phyloP scores from a whole-genome alignment of 306 rosid species.

The Abrus precatorius region DNA sequence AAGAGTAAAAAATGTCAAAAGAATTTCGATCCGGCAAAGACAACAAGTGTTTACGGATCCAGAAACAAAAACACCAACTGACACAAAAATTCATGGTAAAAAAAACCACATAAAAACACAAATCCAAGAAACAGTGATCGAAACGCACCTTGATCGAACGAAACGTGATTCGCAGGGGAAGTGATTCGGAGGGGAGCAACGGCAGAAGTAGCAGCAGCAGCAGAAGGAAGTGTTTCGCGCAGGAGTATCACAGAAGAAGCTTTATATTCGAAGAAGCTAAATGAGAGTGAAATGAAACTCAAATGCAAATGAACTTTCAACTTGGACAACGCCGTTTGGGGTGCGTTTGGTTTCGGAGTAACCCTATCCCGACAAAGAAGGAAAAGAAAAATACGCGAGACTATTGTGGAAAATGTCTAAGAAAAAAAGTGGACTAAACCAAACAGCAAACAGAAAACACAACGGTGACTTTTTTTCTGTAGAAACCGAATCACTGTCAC shows the following conservation, averaged over 20 bases:
- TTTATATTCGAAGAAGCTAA: constrained; percentile 51
- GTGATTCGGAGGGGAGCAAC: background rate
- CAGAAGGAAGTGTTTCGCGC: constrained; percentile 14
- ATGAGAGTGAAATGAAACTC: constrained; percentile 57
- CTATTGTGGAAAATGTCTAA: constrained; percentile 5
- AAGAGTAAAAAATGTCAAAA: constrained; percentile 34
- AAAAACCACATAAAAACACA: constrained; percentile 12
- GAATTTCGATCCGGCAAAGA: constrained; percentile 34
- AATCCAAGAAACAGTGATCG: constrained; percentile 6
- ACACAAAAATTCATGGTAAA: background rate
- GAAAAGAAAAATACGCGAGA: background rate
- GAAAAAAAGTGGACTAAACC: constrained; percentile 38
- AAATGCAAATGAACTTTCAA: constrained; percentile 51
- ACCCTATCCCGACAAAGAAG: constrained; percentile 5
- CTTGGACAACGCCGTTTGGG: background rate
- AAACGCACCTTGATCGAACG: constrained; percentile 45
- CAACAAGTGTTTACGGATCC: constrained; percentile 40
- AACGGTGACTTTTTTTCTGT: constrained; percentile 25
- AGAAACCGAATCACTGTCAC: background rate
- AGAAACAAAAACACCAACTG: background rate
- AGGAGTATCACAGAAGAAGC: constrained; percentile 28
- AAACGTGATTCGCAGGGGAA: constrained; percentile 21
- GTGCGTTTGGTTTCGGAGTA: constrained; percentile 44
- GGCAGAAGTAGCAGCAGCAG: constrained; percentile 27
- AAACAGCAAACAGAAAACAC: constrained; percentile 39